These are phyloP conservation scores for Penicillium subrubescens DNA, from an alignment of 495 filamentous ascomycete species.

Conservation along the genomic window DNA sequence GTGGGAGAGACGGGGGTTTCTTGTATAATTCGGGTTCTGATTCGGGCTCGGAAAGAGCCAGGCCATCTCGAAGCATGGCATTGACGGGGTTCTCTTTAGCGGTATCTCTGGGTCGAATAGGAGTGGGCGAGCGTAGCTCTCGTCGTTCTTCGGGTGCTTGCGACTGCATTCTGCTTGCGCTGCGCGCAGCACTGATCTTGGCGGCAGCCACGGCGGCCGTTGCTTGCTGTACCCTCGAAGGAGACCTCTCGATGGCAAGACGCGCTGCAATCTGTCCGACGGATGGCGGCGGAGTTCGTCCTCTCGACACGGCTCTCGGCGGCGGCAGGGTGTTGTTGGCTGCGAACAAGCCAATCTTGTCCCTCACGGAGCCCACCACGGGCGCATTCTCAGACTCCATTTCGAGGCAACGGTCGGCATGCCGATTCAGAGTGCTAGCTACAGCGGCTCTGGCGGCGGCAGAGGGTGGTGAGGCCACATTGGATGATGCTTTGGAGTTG, in stretches of 20 bases:
- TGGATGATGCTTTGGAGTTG: conserved; percentile 21
- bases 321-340: conserved; percentile 25
- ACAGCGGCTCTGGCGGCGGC: conserved; percentile 22
- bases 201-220: conserved; percentile 16
- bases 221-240: conserved; percentile 16
- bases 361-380: conserved; percentile 44
- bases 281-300: conserved; percentile 17
- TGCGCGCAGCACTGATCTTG: conserved; percentile 26
- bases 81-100: conserved; percentile 10
- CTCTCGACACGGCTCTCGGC: conserved; percentile 8
- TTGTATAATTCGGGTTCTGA: conserved; percentile 1
- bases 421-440: conserved; percentile 22
- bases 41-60: conserved; percentile 11
- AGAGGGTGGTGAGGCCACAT: conserved; percentile 18
- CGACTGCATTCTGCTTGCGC: conserved; percentile 22
- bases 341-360: conserved; percentile 42
- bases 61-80: conserved; percentile 20
- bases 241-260: conserved; percentile 37
- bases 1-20: conserved; percentile 16
- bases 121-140: conserved; percentile 20
- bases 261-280: conserved; percentile 41
- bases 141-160: conserved; percentile 13
- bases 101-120: conserved; percentile 16
- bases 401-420: conserved; percentile 21
- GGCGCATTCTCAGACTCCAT: conserved; percentile 33